A percentile compares a stretch with the other conserved stretches of the same genome.
Conservation (phyloP, 2,329 filamentous ascomycete species). For the Stemphylium vesicarium region DNA sequence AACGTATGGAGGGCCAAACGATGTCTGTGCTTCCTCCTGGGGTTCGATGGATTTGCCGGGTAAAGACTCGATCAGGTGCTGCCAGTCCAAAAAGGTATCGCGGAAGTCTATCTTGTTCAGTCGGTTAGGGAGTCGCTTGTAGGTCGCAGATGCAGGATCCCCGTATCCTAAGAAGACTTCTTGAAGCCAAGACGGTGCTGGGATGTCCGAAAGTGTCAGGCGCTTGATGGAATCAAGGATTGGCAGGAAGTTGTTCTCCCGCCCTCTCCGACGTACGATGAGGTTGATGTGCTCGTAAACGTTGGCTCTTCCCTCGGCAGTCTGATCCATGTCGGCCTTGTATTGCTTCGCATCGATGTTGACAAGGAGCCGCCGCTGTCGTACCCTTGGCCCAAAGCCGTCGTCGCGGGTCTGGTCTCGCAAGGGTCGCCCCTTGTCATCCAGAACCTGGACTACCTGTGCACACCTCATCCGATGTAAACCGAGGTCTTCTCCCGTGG, state of each 20-base stretch:
- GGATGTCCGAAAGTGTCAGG: slow-evolving; percentile 82
- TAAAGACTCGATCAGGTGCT: slow-evolving; percentile 87
- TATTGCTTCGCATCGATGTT: slow-evolving; percentile 82
- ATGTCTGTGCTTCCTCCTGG: slow-evolving; percentile 70
- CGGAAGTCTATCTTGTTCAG: slow-evolving; percentile 84
- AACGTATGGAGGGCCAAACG: slow-evolving; percentile 87
- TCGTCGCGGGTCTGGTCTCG: slow-evolving; percentile 70
- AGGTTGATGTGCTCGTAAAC: slow-evolving; percentile 87
- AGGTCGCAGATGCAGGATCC: slow-evolving; percentile 85
- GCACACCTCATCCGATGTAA: slow-evolving; percentile 78
- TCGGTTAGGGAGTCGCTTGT: slow-evolving; percentile 79
- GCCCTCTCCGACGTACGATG: slow-evolving; percentile 78
- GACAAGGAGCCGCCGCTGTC: slow-evolving; percentile 74
- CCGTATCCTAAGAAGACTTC: slow-evolving; percentile 98
- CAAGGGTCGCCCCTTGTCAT: slow-evolving; percentile 79
- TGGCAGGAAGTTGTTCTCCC: slow-evolving; percentile 97
- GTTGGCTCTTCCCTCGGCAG: slow-evolving; percentile 71
- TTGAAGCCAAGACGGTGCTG: slow-evolving; percentile 88
- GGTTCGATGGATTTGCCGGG: slow-evolving; percentile 88
- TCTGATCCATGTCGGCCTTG: slow-evolving; percentile 73
- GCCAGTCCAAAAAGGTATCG: slow-evolving; percentile 95
- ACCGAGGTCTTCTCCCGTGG: slow-evolving; percentile 67
- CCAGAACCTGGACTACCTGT: slow-evolving; percentile 82
- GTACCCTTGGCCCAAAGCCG: slow-evolving; percentile 64
- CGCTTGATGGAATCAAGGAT: slow-evolving; percentile 90